Percentiles rank a stretch among this genome's conserved stretches.
phyloP scores from a whole-genome alignment of 2,329 filamentous ascomycete genomes.

The Endocalyx cinctus region DNA sequence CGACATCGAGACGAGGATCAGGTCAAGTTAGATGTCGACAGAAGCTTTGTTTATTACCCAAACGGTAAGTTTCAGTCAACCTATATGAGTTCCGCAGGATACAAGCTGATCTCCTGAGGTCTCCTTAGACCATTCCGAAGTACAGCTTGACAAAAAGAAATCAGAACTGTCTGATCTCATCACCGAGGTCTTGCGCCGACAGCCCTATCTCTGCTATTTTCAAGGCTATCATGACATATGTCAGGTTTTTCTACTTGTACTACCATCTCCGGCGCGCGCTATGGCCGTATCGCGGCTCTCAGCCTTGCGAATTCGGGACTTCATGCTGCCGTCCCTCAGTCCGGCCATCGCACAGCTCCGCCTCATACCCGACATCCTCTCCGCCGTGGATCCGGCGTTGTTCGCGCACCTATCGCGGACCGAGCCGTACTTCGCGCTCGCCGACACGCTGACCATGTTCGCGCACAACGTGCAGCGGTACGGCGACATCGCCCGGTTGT shows the following conservation, averaged over 20 bases:
- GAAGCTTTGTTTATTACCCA: conserved; percentile 97
- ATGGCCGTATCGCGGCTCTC: conserved; percentile 75
- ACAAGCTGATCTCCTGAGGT: no score
- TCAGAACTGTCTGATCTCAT: conserved; percentile 76
- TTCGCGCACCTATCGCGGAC: conserved; percentile 70
- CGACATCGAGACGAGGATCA: conserved; percentile 86
- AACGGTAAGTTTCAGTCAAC: conserved; percentile 50
- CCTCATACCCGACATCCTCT: conserved; percentile 78
- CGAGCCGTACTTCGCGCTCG: conserved; percentile 86
- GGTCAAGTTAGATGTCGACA: conserved; percentile 85
- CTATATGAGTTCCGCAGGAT: conserved; percentile 4
- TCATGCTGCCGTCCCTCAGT: conserved; percentile 86
- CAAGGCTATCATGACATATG: conserved; percentile 99
- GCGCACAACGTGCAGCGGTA: conserved; percentile 93
- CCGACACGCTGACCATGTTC: conserved; percentile 93
- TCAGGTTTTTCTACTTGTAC: conserved; percentile 86
- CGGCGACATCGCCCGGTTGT: conserved; percentile 80
- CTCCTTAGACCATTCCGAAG: conserved; percentile 67
- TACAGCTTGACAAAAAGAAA: conserved; percentile 68
- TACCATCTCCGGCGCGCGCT: conserved; percentile 59
- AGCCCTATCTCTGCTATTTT: conserved; percentile 89
- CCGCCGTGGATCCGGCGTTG: conserved; percentile 65
- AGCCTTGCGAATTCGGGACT: conserved; percentile 86
- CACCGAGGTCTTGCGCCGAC: conserved; percentile 68
- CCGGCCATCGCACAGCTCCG: conserved; percentile 82